A percentile compares a stretch with the other conserved stretches of the same genome.
phyloP scores from a whole-genome alignment of 1,139 yeast species.

The Saccharomyces hybrid region DNA sequence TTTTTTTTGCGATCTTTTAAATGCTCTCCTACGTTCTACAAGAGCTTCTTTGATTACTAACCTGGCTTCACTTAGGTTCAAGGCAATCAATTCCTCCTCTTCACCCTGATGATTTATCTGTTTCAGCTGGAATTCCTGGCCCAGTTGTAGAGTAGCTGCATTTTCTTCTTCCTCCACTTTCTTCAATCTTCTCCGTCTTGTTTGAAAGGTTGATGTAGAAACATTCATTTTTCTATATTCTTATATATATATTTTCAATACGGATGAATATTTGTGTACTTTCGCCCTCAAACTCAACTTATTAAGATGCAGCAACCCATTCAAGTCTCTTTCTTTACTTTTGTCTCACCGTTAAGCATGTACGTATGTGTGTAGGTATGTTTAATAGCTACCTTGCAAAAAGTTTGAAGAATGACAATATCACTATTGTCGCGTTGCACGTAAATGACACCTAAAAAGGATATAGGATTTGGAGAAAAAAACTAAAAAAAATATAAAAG shows the following conservation, averaged over 20 bases:
- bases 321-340: background rate
- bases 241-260: background rate
- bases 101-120: slow-evolving; percentile 79
- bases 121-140: slow-evolving; percentile 81
- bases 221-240: slow-evolving; percentile 52
- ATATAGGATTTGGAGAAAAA: background rate
- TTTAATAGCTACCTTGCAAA: background rate
- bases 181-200: slow-evolving; percentile 64
- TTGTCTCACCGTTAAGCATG: background rate
- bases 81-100: slow-evolving; percentile 67
- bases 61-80: slow-evolving; percentile 84
- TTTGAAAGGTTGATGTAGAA: slow-evolving; percentile 82
- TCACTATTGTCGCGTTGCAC: background rate
- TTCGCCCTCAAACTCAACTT: background rate
- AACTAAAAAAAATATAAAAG: background rate
- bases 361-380: background rate
- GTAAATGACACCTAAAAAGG: background rate
- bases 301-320: background rate
- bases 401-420: background rate
- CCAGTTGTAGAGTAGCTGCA: slow-evolving; percentile 76
- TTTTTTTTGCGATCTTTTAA: slow-evolving; percentile 33
- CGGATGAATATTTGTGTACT: background rate
- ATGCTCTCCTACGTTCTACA: slow-evolving; percentile 60
- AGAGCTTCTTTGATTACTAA: slow-evolving; percentile 84
- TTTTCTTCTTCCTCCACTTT: slow-evolving; percentile 79